Base-by-base conservation (phyloP, 2,329 filamentous ascomycete species). In the Corynespora cassiicola region DNA sequence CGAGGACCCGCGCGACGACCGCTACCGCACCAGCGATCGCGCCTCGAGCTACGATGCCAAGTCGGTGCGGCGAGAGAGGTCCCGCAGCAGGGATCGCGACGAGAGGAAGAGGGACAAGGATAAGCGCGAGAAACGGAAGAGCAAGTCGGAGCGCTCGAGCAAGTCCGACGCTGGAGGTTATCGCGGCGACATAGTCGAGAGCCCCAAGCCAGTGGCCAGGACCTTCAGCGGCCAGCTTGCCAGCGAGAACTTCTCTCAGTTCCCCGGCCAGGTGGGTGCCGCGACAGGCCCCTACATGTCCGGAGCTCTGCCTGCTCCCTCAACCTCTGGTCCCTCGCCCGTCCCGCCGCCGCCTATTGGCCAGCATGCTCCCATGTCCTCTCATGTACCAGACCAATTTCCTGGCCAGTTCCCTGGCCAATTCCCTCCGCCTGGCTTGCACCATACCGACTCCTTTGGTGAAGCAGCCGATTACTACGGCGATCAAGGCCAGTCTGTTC, bases 401-500 rank as follows among this genome's bases (percentile, higher is more conserved):
- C 80, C 80, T 5, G 79, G 79, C 31, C 80, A 82, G 56, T 72
- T 80, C 39, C 76, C 78, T 11, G 45, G 61, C 5, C 62, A 68
- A 8, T 77, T 74, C 51, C 65, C 70, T 36, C 73, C 74, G 36
- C 65, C 68, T 39, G 55, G 24, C 59, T 72, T 26, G 37, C 16
- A 21, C 31, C 39, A 52, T 21, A 51, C 54, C 21, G 52, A 55
- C 25, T 70, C 73, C 14, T 74, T 74, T 36, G 82, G 81, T 20
- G 71, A 73, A 22, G 80, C 80, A 5, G 75, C 82, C 11, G 80
- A 83, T 21, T 85, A 82, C 59, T 85, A 85, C 58, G 74, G 77
- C 27, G 82, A 85, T 56, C 75, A 81, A 52, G 82, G 81, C 8
- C 70, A 84, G 56, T 83, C 79, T 12, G 81, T 85, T 2, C 58